Evolutionary conservation across 192 early-diverging fungal species (phyloP).

Genomic region (Rhizophlyctis rosea): DNA sequence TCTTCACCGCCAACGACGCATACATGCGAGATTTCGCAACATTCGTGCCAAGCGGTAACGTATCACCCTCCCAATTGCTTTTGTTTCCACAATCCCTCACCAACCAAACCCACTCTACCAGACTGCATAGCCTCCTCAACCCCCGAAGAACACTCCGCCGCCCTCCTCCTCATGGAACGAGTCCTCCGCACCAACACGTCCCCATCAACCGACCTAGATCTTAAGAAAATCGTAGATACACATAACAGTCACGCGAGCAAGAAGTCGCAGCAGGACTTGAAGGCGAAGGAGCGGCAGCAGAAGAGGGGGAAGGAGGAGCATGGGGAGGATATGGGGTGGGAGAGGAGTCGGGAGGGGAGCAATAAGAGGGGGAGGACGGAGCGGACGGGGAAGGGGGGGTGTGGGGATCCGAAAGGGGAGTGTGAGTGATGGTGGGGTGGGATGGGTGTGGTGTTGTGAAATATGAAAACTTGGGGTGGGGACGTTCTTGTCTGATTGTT

Average conservation of each 20-base stretch:
- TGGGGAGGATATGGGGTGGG: not conserved
- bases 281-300: not conserved
- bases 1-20: conserved; percentile 22
- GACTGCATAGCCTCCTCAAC: conserved; percentile 20
- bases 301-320: conserved; percentile 3
- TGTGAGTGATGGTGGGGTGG: too few relatives aligned
- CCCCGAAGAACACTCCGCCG: conserved; percentile 14
- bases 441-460: too few relatives aligned
- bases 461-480: too few relatives aligned
- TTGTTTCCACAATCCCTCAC: not conserved
- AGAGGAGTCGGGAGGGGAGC: too few relatives aligned
- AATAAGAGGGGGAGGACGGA: too few relatives aligned
- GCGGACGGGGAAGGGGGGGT: too few relatives aligned
- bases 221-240: conserved; percentile 3
- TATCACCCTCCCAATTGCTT: not conserved
- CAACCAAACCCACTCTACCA: not conserved
- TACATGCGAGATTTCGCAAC: conserved; percentile 21
- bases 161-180: conserved; percentile 17
- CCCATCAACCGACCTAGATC: conserved; percentile 13
- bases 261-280: not conserved
- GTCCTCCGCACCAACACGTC: conserved; percentile 11
- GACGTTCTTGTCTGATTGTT: too few relatives aligned
- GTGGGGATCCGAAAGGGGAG: too few relatives aligned
- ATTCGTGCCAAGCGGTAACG: conserved; percentile 12
- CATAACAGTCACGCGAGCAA: not conserved